A percentile compares a stretch with the other conserved stretches of the same genome.
These are phyloP conservation scores for Thelephora terrestris DNA, from an alignment of 1,284 basidiomycete species.

Conservation along the genomic window DNA sequence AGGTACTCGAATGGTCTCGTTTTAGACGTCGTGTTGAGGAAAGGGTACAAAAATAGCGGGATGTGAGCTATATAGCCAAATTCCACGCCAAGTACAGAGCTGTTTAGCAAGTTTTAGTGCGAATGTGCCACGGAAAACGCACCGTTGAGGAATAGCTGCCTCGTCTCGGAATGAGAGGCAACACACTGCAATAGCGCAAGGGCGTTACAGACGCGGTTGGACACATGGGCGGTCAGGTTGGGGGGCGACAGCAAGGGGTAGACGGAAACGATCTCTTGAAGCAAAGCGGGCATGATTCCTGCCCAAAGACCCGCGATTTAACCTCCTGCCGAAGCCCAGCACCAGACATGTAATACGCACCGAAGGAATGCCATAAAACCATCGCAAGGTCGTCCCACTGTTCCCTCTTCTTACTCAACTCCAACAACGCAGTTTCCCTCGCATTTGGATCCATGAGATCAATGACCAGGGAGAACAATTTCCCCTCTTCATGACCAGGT, in stretches of 20 bases:
- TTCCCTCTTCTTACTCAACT: constrained; percentile 95
- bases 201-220: constrained; percentile 99
- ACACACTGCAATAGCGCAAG: constrained; percentile 97
- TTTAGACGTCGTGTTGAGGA: constrained; percentile 98
- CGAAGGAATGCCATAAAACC: constrained; percentile 98
- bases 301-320: not conserved
- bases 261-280: constrained; percentile 98
- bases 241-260: constrained; percentile 95
- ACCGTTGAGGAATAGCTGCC: constrained; percentile 89
- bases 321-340: not conserved
- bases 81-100: constrained; percentile 4
- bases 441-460: constrained; percentile 71
- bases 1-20: constrained; percentile 99
- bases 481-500: constrained; percentile 55
- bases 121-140: constrained; percentile 12
- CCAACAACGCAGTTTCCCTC: constrained; percentile 86
- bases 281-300: constrained; percentile 98
- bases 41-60: constrained; percentile 97
- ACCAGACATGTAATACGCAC: constrained; percentile 37
- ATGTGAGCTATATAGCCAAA: constrained; percentile 71
- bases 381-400: constrained; percentile 98
- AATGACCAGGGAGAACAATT: constrained; percentile 76
- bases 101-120: not conserved
- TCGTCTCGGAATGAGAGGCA: constrained; percentile 89
- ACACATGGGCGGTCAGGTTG: constrained; percentile 93